phyloP scores from a whole-genome alignment of 2,329 filamentous ascomycete species.

The Ophiocordyceps polyrhachis-furcata region DNA sequence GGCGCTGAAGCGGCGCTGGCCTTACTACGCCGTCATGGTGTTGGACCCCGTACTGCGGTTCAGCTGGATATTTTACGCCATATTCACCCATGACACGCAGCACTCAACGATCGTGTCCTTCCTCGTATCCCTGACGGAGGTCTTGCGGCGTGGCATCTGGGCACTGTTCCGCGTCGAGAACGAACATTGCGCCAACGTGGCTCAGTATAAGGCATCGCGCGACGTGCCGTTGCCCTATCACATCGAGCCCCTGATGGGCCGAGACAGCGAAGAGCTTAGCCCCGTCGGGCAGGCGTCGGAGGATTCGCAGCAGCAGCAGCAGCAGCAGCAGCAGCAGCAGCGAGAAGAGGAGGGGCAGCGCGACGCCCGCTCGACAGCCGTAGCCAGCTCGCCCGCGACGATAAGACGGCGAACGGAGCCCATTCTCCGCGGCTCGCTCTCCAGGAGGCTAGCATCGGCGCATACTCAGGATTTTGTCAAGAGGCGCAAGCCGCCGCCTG shows the following conservation, averaged over 20 bases:
- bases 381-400: slow-evolving; percentile 6
- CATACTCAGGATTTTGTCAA: slow-evolving; percentile 89
- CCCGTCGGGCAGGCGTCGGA: slow-evolving; percentile 5
- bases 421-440: slow-evolving; percentile 19
- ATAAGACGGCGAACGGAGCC: slow-evolving; percentile 16
- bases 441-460: slow-evolving; percentile 57
- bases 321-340: not conserved
- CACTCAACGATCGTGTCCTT: slow-evolving; percentile 75
- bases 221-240: slow-evolving; percentile 77
- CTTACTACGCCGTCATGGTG: slow-evolving; percentile 74
- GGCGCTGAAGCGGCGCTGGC: slow-evolving; percentile 59
- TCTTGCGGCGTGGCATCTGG: slow-evolving; percentile 78
- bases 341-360: not conserved
- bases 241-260: slow-evolving; percentile 28
- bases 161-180: slow-evolving; percentile 89
- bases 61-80: slow-evolving; percentile 85
- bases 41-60: slow-evolving; percentile 75
- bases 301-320: slow-evolving; percentile 1
- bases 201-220: slow-evolving; percentile 72
- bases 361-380: slow-evolving; percentile 6
- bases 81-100: slow-evolving; percentile 61
- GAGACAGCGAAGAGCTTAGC: slow-evolving; percentile 16
- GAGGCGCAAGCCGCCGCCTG: slow-evolving; percentile 28
- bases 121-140: slow-evolving; percentile 57
- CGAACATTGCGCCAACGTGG: slow-evolving; percentile 87